Base-by-base conservation (phyloP, 495 filamentous ascomycete genomes). In the Viridothelium virens region DNA sequence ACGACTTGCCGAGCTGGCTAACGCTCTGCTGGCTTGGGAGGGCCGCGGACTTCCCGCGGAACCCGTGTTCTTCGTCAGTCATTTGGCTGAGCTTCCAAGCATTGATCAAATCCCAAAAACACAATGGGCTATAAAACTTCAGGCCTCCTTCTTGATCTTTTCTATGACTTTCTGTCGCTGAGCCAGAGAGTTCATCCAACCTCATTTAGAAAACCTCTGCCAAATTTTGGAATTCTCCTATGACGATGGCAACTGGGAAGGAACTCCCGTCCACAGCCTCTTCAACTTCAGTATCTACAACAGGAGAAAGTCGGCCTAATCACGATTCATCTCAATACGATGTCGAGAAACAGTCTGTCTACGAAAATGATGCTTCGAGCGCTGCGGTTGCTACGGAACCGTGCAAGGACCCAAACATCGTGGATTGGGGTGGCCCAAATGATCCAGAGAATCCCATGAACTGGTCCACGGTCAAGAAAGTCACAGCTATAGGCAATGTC, bases 371-470 rank as follows among this genome's bases (percentile, higher is more conserved):
- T 11, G 16, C 14, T 5, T 53, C 16, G 48, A 53, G 5, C 25
- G n/a, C 10, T 18, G 16, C 10, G 1, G n/a, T 5, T 16, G 48
- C 62, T 4, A 63, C 63, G 37, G 16, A 12, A 46, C 41, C 7
- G 48, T 18, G 12, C 5, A 53, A 53, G 25, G 48, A 53, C 16
- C 10, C 48, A 53, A 48, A 44, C 38, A 64, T 47, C 12, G 62
- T 64, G 14, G 38, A 64, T 38, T 64, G 37, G 38, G 62, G 47
- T 33, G 59, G 59, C 9, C 62, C 62, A 39, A 66, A 77, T 46
- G 77, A 79, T 70, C 77, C 78, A 12, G 64, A 67, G 50, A 80
- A 79, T 63, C 78, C 78, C 5, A 69, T 77, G 68, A 83, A 84
- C 68, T 84, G 78, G 74, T 37, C 74, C 1, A 65, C 46, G 11